Conservation (phyloP, 768 basidiomycete genomes). For the Dioszegia aurantiaca region DNA sequence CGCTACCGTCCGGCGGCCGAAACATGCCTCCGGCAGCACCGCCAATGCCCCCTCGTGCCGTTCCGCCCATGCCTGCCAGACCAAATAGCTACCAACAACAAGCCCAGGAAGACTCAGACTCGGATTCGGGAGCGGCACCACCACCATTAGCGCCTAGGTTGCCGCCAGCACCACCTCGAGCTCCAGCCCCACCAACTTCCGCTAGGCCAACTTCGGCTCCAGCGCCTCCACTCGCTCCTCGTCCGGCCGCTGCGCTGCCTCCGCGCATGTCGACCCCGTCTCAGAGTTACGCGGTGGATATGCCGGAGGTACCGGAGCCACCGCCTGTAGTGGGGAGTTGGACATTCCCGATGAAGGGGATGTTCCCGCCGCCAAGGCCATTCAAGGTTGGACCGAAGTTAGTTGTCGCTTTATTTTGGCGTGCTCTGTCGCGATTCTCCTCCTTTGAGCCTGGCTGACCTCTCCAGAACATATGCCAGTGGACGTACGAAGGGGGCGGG, state of each 20-base stretch:
- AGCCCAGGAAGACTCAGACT: constrained; percentile 4
- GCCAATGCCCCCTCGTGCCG: constrained; percentile 18
- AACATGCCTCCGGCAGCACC: constrained; percentile 26
- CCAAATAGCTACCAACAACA: constrained; percentile 19
- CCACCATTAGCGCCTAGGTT: constrained; percentile 39
- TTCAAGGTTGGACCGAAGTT: constrained; percentile 43
- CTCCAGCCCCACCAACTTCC: constrained; percentile 17
- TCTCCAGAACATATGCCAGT: constrained; percentile 7
- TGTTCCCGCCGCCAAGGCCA: constrained; percentile 49
- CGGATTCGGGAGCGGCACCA: constrained; percentile 30
- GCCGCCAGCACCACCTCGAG: constrained; percentile 16
- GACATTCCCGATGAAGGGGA: constrained; percentile 52
- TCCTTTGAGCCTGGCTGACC: neutral
- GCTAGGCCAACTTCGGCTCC: constrained; percentile 6
- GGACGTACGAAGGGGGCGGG: constrained; percentile 9
- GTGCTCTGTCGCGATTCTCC: neutral
- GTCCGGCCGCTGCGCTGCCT: constrained; percentile 7
- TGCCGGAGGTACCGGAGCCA: constrained; percentile 37
- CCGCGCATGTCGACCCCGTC: constrained; percentile 32
- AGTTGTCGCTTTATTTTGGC: constrained; percentile 23
- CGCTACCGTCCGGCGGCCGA: constrained; percentile 12
- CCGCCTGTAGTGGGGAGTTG: constrained; percentile 47
- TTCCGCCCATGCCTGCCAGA: constrained; percentile 14
- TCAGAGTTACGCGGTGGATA: constrained; percentile 19
- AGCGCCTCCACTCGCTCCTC: neutral